phyloP scores from a whole-genome alignment of 257 asterid species.

The Dorcoceras hygrometricum region DNA sequence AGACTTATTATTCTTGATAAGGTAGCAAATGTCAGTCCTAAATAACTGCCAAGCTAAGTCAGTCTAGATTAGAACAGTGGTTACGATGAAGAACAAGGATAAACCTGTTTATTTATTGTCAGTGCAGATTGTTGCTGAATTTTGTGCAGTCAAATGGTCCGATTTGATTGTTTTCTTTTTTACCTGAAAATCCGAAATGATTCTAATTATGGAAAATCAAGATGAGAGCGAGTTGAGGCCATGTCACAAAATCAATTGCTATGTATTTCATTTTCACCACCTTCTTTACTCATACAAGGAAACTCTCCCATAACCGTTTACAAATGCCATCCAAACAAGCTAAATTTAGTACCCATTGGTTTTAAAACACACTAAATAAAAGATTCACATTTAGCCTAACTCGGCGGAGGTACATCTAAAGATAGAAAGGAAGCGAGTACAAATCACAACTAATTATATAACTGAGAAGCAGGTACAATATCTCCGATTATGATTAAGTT shows the following conservation, averaged over 20 bases:
- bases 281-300: not conserved
- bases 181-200: constrained; percentile 52
- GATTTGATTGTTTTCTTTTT: constrained; percentile 61
- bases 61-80: constrained; percentile 27
- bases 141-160: constrained; percentile 95
- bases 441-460: not conserved
- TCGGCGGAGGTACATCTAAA: not conserved
- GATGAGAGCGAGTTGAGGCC: not conserved
- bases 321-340: not conserved
- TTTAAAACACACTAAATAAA: no score
- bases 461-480: not conserved
- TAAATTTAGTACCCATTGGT: not conserved
- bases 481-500: not conserved
- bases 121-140: constrained; percentile 36
- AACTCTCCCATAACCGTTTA: not conserved
- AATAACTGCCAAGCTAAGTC: constrained; percentile 11
- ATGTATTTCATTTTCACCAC: not conserved
- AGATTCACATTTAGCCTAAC: not conserved
- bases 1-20: constrained; percentile 20
- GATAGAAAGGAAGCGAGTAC: not conserved
- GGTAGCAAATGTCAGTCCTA: constrained; percentile 1
- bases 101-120: constrained; percentile 41
- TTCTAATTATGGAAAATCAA: constrained; percentile 8
- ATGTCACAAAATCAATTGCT: not conserved
- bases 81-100: constrained; percentile 29